phyloP scores from a whole-genome alignment of 331 rosid species.

The Saraca asoca region DNA sequence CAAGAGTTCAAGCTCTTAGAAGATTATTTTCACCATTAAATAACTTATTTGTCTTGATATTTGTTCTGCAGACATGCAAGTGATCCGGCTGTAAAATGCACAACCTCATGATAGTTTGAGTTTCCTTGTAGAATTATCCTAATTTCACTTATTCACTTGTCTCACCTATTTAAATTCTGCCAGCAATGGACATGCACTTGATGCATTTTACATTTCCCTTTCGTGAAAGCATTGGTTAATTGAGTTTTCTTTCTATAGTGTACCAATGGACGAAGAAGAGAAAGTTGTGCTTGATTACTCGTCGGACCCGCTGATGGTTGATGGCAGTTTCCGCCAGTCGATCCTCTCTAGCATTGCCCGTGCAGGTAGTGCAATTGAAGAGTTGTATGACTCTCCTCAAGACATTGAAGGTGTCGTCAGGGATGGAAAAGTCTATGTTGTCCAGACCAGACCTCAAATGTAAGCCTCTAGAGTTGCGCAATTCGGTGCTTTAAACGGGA shows the following conservation, averaged over 20 bases:
- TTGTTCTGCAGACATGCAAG: too few species aligned
- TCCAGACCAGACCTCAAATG: constrained; percentile 98
- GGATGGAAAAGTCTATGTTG: constrained; percentile 85
- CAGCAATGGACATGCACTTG: background rate
- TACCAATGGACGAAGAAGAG: constrained; percentile 93
- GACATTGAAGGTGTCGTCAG: constrained; percentile 95
- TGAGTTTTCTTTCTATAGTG: constrained; percentile 46
- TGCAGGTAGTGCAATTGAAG: constrained; percentile 86
- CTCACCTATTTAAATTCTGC: too few species aligned
- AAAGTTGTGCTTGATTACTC: constrained; percentile 84
- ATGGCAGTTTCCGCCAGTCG: constrained; percentile 64
- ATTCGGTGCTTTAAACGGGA: constrained; percentile 11
- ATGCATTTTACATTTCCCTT: background rate
- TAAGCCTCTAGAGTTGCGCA: constrained; percentile 38
- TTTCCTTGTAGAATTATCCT: too few species aligned
- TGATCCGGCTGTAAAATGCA: too few species aligned
- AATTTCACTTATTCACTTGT: too few species aligned
- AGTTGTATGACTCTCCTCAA: constrained; percentile 80
- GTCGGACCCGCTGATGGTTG: constrained; percentile 62
- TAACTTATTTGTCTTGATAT: too few species aligned
- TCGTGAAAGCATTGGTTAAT: constrained; percentile 23
- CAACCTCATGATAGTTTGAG: too few species aligned
- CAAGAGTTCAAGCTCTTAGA: too few species aligned
- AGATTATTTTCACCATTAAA: too few species aligned
- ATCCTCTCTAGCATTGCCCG: constrained; percentile 83